Evolutionary conservation across 176 grass and related monocot species (phyloP), one percentile per base, ranked within the genome.

Genomic region (Triticum aestivum): DNA sequence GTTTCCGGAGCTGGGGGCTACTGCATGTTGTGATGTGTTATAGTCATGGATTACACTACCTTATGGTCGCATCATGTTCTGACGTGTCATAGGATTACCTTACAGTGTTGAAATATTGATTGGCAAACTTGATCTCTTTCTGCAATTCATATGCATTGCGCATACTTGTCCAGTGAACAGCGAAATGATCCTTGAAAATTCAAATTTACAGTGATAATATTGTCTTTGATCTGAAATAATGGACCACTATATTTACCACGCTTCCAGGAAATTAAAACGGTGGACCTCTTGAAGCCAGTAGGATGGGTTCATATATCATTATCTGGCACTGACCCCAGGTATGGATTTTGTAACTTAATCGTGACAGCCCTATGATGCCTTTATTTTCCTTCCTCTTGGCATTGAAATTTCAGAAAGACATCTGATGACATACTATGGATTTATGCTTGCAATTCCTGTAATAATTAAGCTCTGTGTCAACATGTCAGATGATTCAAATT

Each of bases 271-370:
- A 95, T 98, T 92, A 98, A 98, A 83, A 93, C 87, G 21, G 89
- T 98, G 90, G 96, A 98, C 87, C 92, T 98, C 73, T 83, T 88
- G 18, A 96, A 96, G 80, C 97, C 97, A 63, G 84, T 91, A 83
- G 97, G 97, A 72, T 98, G 97, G 93, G 92, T 98, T 33, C 93
- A 98, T 84, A 77, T 98, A 78, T 91, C 93, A 82, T 79, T 98
- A 65, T 98, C 96, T 29, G 92, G 93, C 44, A 74, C 88, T 58
- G 93, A 98, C 85, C 96, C 96, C 14, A 83, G 93, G 96, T 98
- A 91, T 73, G 81, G 18, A 70, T 75, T 70, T 62, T 62, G 23
- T 42, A 75, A 54, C 51, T 18, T 77, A 34, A 79, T n/a, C n/a
- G n/a, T n/a, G n/a, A n/a, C n/a, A n/a, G 51, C 62, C 12, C 41